Evolutionary conservation across 2,329 filamentous ascomycete species (phyloP), one percentile per base, ranked within the genome.

Genomic region (Pseudopyricularia javanii): DNA sequence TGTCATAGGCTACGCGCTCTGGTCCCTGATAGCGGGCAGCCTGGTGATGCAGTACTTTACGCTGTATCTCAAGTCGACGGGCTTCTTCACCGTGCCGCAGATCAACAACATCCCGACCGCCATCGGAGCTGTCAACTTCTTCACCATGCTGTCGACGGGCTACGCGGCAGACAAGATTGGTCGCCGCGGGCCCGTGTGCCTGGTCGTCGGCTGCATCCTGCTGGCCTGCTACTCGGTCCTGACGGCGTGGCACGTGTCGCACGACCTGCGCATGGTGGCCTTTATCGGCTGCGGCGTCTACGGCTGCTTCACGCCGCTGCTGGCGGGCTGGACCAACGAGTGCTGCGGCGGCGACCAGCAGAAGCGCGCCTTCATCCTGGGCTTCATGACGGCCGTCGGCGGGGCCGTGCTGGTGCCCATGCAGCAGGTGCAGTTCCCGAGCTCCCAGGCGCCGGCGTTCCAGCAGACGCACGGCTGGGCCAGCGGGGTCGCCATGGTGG

Each of bases 31-130:
- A 0, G 64, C 60, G 50, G 68, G 68, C 26, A 65, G 61, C 4
- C 69, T 69, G 54, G 61, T 68, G 26, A 67, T 72, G 54, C 69
- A 71, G 48, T 70, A 65, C 56, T 72, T 70, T 53, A 58, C 63
- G 1, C 59, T 73, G 1, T 72, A 70, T 61, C 63, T 73, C 35
- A 69, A 68, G 51, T 58, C 63, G 2, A 67, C 63, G 0, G 54
- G 55, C 15, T 15, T 48, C n/a, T 70, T 68, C 58, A 62, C 62
- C 0, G 59, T 70, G 2, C 64, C 66, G 1, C 11, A 17, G 37
- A 66, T 72, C 61, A 73, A 74, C 61, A 72, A 70, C 57, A 73
- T 73, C 34, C 69, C 71, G 2, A 74, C 71, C 0, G 60, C 64
- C 24, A 66, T 72, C 30, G 67, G 67, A 33, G 71, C 70, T 9